Evolutionary conservation across 768 basidiomycete species (phyloP).

Genomic region (Lyophyllum decastes): DNA sequence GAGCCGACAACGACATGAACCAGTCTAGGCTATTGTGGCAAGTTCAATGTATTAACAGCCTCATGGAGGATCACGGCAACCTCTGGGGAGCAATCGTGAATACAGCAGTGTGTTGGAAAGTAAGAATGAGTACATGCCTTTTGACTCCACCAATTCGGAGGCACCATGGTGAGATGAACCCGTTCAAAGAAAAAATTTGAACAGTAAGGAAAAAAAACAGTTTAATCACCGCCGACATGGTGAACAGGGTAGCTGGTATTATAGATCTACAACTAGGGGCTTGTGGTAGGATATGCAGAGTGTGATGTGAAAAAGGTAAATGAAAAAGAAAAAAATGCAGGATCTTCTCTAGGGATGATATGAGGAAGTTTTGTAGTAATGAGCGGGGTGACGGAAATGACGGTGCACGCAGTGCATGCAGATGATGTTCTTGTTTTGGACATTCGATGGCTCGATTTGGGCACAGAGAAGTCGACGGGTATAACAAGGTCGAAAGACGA

Average conservation of each 20-base stretch:
- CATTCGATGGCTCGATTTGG: conserved; percentile 11
- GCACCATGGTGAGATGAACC: background rate
- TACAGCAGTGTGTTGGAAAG: background rate
- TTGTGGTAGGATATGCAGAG: conserved; percentile 17
- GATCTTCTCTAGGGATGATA: conserved; percentile 12
- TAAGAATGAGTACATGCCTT: background rate
- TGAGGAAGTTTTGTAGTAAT: conserved; percentile 15
- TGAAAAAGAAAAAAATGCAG: conserved; percentile 10
- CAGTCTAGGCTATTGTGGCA: background rate
- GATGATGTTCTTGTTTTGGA: conserved; percentile 8
- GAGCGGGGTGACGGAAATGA: conserved; percentile 8
- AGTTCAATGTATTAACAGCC: background rate
- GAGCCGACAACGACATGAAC: background rate
- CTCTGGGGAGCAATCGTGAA: background rate
- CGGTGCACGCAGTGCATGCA: conserved; percentile 7
- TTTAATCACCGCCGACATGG: conserved; percentile 5
- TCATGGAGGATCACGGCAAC: background rate
- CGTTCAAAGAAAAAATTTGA: background rate
- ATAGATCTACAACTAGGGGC: conserved; percentile 21
- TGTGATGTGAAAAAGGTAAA: conserved; percentile 3
- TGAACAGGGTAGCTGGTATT: conserved; percentile 17
- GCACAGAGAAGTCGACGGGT: conserved; percentile 15
- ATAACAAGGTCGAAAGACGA: conserved; percentile 21
- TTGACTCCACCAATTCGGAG: background rate
- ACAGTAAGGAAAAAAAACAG: conserved; percentile 1